Evolutionary conservation across 2,329 filamentous ascomycete genomes (phyloP), one percentile per base, ranked within the genome.

Genomic region (Neopestalotiopsis clavispora): DNA sequence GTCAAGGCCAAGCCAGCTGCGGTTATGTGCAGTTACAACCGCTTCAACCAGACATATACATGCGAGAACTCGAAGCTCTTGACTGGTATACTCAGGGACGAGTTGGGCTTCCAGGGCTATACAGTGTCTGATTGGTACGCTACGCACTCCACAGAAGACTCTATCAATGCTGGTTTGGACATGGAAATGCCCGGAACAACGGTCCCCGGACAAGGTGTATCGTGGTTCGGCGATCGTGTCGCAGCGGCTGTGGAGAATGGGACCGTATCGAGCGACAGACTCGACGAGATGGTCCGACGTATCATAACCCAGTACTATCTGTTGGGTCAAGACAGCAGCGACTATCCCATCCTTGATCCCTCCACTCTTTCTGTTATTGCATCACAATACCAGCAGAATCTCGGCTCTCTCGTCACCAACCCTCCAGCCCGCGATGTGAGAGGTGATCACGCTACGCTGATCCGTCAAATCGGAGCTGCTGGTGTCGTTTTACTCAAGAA

Each of bases 401-500:
- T 32, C 57, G 57, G 57, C 14, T 30, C 30, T 20, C 7, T 59
- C 57, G 57, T n/a, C 23, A 59, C 28, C 23, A 59, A 59, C 23
- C 30, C 57, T 52, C 23, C 57, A 32, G 30, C 23, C 3, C 57
- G 30, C 34, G 91, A 97, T 76, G 95, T 97, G 17, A 93, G 91
- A 66, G 87, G 81, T 57, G 85, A 95, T 68, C 94, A 98, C 77
- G 90, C 84, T 58, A 77, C 81, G 28, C 82, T 94, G 66, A 95
- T 97, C 71, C 91, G 94, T 45, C 87, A 93, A 73, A 87, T 93
- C 66, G 94, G 89, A 14, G 91, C 92, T 65, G 92, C 92, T 79
- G 94, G 93, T 17, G 94, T 91, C 3, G 94, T 98, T 6, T 84
- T 98, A 28, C 81, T 92, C 30, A 92, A 92, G 80, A 89, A 90